A percentile compares a stretch with the other conserved stretches of the same genome.
Evolutionary conservation across 164 flowering plant genomes (phyloP).

Genomic region (Piper betle): DNA sequence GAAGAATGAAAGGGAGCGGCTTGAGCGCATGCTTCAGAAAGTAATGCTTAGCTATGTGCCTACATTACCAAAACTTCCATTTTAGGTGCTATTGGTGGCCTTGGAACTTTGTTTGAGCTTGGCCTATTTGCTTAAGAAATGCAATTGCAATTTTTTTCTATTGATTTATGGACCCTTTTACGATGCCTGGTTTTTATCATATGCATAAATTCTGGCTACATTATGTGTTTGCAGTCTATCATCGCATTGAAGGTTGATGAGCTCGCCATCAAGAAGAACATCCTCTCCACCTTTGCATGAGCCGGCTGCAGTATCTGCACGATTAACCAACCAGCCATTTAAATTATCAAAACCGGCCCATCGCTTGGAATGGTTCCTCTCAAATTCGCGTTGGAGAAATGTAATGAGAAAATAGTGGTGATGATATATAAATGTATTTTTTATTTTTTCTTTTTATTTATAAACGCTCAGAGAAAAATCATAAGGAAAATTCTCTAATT

Average conservation of each 20-base stretch:
- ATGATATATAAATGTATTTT: too few relatives aligned
- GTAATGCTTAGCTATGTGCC: constrained; percentile 13
- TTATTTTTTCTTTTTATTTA: too few relatives aligned
- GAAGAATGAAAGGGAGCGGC: constrained; percentile 59
- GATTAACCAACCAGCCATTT: not conserved
- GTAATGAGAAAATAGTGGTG: too few relatives aligned
- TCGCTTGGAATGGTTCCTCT: not conserved
- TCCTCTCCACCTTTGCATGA: constrained; percentile 33
- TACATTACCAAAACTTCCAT: too few relatives aligned
- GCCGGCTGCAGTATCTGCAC: constrained; percentile 6
- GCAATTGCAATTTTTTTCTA: too few relatives aligned
- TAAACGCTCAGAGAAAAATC: too few relatives aligned
- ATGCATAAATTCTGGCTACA: not conserved
- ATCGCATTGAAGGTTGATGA: constrained; percentile 72
- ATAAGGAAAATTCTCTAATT: too few relatives aligned
- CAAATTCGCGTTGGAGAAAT: not conserved
- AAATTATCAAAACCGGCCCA: not conserved
- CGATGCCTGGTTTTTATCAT: too few relatives aligned
- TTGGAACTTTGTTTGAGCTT: too few relatives aligned
- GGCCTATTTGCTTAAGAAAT: too few relatives aligned
- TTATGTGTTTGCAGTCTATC: constrained; percentile 50
- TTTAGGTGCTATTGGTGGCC: too few relatives aligned
- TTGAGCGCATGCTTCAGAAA: constrained; percentile 84
- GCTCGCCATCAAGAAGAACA: constrained; percentile 17
- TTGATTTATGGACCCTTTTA: too few relatives aligned